Percentiles rank a stretch among this genome's conserved stretches.
phyloP scores from a whole-genome alignment of 768 basidiomycete genomes.

The Imleria badia region DNA sequence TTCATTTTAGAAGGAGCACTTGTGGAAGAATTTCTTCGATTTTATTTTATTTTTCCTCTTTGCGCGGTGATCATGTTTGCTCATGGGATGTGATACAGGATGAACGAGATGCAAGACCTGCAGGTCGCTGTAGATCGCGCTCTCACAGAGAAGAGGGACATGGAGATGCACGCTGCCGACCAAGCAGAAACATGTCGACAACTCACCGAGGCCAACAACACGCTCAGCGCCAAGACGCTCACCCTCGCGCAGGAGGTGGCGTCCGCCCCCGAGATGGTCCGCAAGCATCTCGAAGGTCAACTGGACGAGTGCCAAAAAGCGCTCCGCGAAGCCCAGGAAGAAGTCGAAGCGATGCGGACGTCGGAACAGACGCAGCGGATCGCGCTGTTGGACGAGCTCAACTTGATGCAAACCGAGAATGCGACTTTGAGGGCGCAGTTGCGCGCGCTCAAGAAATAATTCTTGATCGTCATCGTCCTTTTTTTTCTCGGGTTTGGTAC shows the following conservation, averaged over 20 bases:
- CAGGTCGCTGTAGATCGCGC: conserved; percentile 62
- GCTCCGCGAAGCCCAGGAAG: conserved; percentile 63
- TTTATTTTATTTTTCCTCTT: not conserved
- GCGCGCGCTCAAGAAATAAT: conserved; percentile 47
- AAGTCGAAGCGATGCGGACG: conserved; percentile 63
- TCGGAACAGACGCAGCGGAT: conserved; percentile 82
- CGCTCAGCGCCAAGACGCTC: conserved; percentile 70
- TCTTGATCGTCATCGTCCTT: not conserved
- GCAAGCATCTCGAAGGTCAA: conserved; percentile 63
- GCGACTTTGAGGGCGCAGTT: conserved; percentile 67
- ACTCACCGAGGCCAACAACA: conserved; percentile 76
- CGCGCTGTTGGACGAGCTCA: conserved; percentile 86
- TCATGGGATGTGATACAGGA: conserved; percentile 37
- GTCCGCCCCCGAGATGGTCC: conserved; percentile 43
- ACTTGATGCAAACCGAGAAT: conserved; percentile 80
- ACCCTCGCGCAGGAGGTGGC: conserved; percentile 41
- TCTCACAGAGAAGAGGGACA: conserved; percentile 58
- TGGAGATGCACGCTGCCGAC: conserved; percentile 67
- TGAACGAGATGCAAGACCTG: conserved; percentile 63
- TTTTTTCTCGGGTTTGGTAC: not conserved
- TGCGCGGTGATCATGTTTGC: not conserved
- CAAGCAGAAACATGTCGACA: conserved; percentile 74
- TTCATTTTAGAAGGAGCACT: not conserved
- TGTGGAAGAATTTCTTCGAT: not conserved
- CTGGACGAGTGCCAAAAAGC: conserved; percentile 59